These are phyloP conservation scores for Xanthoparmelia taractica DNA, from an alignment of 495 filamentous ascomycete genomes.

Conservation along the genomic window DNA sequence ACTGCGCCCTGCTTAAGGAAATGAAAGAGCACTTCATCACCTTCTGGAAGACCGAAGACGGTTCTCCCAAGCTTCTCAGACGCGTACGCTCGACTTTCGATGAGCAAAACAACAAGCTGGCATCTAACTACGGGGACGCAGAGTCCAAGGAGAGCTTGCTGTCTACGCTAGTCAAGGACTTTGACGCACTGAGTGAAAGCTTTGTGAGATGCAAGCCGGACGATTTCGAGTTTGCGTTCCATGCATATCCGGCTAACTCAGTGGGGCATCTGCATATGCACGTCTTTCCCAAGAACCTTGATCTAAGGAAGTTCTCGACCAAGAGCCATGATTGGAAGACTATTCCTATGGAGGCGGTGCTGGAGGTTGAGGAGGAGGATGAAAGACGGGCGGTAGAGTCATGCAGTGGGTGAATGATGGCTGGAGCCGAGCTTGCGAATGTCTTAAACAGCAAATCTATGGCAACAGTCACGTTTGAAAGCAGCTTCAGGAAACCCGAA, in stretches of 20 bases:
- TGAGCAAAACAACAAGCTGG: conserved; percentile 20
- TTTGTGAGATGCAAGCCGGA: conserved; percentile 17
- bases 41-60: conserved; percentile 17
- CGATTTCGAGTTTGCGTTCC: conserved; percentile 31
- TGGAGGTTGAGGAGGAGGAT: conserved; percentile 20
- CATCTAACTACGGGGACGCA: conserved; percentile 14
- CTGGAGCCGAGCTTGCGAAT: background rate
- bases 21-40: conserved; percentile 26
- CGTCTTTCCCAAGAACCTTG: conserved; percentile 24
- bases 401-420: background rate
- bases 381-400: background rate
- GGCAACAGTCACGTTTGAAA: background rate
- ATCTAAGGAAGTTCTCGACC: conserved; percentile 24
- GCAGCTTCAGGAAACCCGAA: background rate
- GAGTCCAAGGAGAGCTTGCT: conserved; percentile 7
- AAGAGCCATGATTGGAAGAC: conserved; percentile 30
- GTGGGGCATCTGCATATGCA: conserved; percentile 33
- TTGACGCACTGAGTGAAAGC: background rate
- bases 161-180: conserved; percentile 8
- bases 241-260: conserved; percentile 28
- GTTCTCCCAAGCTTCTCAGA: conserved; percentile 7
- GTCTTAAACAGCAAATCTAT: background rate
- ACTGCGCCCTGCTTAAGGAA: conserved; percentile 26
- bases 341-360: conserved; percentile 20
- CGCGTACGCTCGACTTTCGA: conserved; percentile 17